A percentile compares a stretch with the other conserved stretches of the same genome.
Evolutionary conservation across 2,329 filamentous ascomycete genomes (phyloP).

Genomic region (Talaromyces pinophilus): DNA sequence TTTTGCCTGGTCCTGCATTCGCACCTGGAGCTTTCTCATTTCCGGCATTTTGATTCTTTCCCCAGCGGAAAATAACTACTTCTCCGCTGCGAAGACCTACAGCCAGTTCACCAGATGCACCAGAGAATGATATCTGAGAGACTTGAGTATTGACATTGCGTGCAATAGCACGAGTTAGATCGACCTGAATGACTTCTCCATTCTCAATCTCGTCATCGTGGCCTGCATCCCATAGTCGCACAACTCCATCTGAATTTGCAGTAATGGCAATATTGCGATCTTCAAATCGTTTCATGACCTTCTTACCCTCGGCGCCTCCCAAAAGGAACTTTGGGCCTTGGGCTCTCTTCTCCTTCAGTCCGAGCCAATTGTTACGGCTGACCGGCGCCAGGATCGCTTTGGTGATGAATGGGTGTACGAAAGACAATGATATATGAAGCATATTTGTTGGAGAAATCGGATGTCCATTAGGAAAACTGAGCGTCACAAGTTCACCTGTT

Average conservation of each 20-base stretch:
- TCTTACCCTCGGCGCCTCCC: slow-evolving; percentile 73
- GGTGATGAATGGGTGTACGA: slow-evolving; percentile 86
- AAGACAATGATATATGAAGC: slow-evolving; percentile 80
- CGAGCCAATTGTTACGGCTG: slow-evolving; percentile 80
- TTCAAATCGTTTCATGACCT: slow-evolving; percentile 74
- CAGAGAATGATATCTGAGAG: slow-evolving; percentile 75
- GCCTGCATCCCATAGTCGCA: slow-evolving; percentile 91
- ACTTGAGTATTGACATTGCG: slow-evolving; percentile 77
- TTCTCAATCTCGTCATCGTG: slow-evolving; percentile 95
- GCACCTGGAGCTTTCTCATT: slow-evolving; percentile 57
- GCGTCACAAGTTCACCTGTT: slow-evolving; percentile 83
- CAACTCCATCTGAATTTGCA: slow-evolving; percentile 84
- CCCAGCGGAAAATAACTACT: slow-evolving; percentile 83
- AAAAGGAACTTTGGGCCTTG: slow-evolving; percentile 75
- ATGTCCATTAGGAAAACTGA: slow-evolving; percentile 90
- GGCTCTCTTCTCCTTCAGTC: slow-evolving; percentile 79
- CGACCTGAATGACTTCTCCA: slow-evolving; percentile 74
- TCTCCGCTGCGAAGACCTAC: slow-evolving; percentile 83
- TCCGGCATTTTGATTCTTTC: slow-evolving; percentile 72
- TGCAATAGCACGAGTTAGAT: slow-evolving; percentile 78
- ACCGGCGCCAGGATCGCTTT: slow-evolving; percentile 71
- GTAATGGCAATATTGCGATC: slow-evolving; percentile 81
- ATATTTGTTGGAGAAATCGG: slow-evolving; percentile 91
- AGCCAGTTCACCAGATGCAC: slow-evolving; percentile 79
- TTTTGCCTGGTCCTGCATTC: slow-evolving; percentile 64